Base-by-base conservation (phyloP, 2,329 filamentous ascomycete genomes). In the Ceratocystis harringtonii region DNA sequence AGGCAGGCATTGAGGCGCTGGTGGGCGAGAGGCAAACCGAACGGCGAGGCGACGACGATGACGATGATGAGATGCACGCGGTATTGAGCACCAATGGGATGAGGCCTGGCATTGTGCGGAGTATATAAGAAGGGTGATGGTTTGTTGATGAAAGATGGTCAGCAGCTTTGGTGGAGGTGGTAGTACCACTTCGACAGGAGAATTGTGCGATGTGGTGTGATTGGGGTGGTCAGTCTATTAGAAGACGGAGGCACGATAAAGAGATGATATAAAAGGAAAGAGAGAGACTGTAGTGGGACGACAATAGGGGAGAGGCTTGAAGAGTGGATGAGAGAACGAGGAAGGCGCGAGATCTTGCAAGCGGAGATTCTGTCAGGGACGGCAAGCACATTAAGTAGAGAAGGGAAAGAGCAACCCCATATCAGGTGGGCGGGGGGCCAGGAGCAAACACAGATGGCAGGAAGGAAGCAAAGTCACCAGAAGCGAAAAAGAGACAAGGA, bases 51-150 rank as follows among this genome's bases (percentile, higher is more conserved):
- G 69, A 67, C n/a, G 68, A 68, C 45, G 69, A 68, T 17, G 62
- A 64, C 12, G 68, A 68, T 8, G 63, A 65, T 10, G 68, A 65
- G 6, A 67, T 19, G 17, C 30, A 45, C 45, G 65, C 68, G 25
- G 70, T 64, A 57, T 70, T 69, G 41, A 74, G 71, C 62, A 72
- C 69, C 41, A 74, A 70, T 41, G 73, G 73, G 65, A 74, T 74
- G 36, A 74, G 68, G 22, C 72, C 71, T 30, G 70, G 65, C 73
- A 75, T 75, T 45, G 61, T 67, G 68, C 22, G 28, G 66, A 52
- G 22, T 19, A 52, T 28, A 19, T 30, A 17, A 58, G 17, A 19
- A n/a, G 28, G 7, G 55, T 15, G 12, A 30, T 17, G 6, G 17
- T 36, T n/a, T 58, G 55, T 36, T 58, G 28, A 30, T 36, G 55